A percentile compares a stretch with the other conserved stretches of the same genome.
Conservation (phyloP, 2,329 filamentous ascomycete genomes). For the Trichoderma sp. region DNA sequence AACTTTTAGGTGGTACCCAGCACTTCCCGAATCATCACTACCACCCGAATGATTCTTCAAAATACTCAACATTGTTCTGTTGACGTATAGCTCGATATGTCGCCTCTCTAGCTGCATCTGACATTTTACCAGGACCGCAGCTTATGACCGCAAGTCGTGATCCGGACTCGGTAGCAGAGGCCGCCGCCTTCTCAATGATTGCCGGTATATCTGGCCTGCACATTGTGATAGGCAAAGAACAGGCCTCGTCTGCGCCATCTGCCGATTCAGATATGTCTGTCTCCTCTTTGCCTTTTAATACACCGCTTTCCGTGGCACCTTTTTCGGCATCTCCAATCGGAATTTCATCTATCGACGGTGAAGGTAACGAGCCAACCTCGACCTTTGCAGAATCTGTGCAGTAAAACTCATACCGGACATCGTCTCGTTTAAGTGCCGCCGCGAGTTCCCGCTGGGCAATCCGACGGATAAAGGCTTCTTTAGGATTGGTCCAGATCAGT, state of each 20-base stretch:
- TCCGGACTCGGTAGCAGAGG: not conserved
- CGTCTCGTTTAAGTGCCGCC: not conserved
- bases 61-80: not conserved
- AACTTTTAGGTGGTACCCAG: not conserved
- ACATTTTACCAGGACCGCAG: not conserved
- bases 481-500: not conserved
- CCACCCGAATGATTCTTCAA: conserved; percentile 13
- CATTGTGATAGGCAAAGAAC: not conserved
- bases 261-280: not conserved
- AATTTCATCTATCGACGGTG: not conserved
- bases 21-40: not conserved
- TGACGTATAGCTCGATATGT: not conserved
- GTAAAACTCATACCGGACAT: not conserved
- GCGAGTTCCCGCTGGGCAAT: not conserved
- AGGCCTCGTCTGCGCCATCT: not conserved
- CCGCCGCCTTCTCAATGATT: not conserved
- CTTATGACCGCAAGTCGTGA: not conserved
- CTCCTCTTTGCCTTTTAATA: not conserved
- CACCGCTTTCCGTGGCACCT: not conserved
- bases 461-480: not conserved
- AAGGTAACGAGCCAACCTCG: not conserved
- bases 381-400: not conserved
- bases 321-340: not conserved
- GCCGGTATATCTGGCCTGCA: not conserved
- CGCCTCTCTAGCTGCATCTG: not conserved